Evolutionary conservation across 495 filamentous ascomycete genomes (phyloP).

Genomic region (Parachaetomium inaequale): DNA sequence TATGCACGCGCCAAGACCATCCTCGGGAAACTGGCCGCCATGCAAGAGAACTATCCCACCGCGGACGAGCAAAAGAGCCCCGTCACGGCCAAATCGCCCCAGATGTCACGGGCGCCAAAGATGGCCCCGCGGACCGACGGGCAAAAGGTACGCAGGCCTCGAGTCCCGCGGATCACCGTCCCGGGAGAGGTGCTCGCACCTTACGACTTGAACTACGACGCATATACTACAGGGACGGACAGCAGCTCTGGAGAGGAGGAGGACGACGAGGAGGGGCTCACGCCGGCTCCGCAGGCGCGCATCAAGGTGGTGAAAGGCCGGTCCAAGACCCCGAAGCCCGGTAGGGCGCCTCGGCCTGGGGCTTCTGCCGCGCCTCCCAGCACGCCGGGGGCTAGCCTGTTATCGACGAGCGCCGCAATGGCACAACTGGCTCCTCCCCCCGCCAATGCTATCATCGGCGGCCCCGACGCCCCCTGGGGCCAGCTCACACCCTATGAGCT

Average conservation of each 20-base stretch:
- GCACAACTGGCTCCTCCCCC: slow-evolving; percentile 75
- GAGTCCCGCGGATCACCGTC: slow-evolving; percentile 50
- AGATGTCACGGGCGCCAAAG: slow-evolving; percentile 57
- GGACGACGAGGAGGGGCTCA: slow-evolving; percentile 33
- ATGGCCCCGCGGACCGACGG: slow-evolving; percentile 63
- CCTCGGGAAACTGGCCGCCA: slow-evolving; percentile 71
- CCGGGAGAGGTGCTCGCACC: slow-evolving; percentile 58
- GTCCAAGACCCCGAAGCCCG: slow-evolving; percentile 35
- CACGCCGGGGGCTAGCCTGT: slow-evolving; percentile 50
- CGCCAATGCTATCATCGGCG: slow-evolving; percentile 68
- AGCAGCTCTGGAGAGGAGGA: slow-evolving; percentile 43
- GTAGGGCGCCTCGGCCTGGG: slow-evolving; percentile 35
- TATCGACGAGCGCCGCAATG: slow-evolving; percentile 80
- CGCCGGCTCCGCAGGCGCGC: slow-evolving; percentile 36
- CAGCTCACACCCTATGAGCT: slow-evolving; percentile 89
- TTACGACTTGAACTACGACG: slow-evolving; percentile 53
- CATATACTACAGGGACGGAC: slow-evolving; percentile 45
- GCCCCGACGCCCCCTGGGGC: slow-evolving; percentile 80
- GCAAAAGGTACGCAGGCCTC: slow-evolving; percentile 40
- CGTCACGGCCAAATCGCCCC: slow-evolving; percentile 49
- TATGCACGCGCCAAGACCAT: slow-evolving; percentile 73
- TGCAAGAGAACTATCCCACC: slow-evolving; percentile 55
- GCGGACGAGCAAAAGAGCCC: slow-evolving; percentile 53
- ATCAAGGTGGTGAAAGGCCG: slow-evolving; percentile 40
- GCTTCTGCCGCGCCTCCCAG: slow-evolving; percentile 51